Evolutionary conservation across 805 yeast species (phyloP), one percentile per base, ranked within the genome.

Genomic region (Blastobotrys americana): DNA sequence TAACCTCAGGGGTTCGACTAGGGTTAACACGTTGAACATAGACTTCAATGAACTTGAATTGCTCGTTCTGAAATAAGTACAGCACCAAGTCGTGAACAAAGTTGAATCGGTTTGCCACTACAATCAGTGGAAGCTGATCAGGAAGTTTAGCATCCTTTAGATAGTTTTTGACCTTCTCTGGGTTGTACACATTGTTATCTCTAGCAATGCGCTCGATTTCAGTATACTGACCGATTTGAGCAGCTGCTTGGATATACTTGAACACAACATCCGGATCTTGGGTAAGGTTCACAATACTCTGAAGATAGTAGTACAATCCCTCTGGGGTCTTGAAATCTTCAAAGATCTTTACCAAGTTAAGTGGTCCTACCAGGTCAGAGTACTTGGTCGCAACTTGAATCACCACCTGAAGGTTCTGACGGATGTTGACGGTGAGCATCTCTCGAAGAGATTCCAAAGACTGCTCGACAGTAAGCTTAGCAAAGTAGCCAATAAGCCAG

Each of bases 1-100:
- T 77, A 51, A 93, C 99, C 66, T 89, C 95, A 4, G 98, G 95
- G 15, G 99, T 86, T 64, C 84, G 86, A 5, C 94, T 72, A 43
- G 98, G 96, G 68, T 93, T 93, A 42, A 93, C 97, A 63, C 88
- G 95, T 71, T 93, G 97, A 45, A 93, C 98, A 60, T 90, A 93
- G 40, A 93, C 95, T 70, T 93, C 97, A 66, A 93, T 93, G 58
- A 90, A 93, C 67, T 93, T 88, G 78, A 88, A 85, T 69, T 81
- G 90, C 66, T 90, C 89, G 69, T 89, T 85, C 72, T 90, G 93
- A 80, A 93, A 93, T 64, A 93, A 74, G 70, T 84, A 93, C 59
- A 93, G 75, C 46, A 93, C 81, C 69, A 93, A 77, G 66, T 93
- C 99, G 65, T 93, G 97, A 44, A 89, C 87, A 64, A 80, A 93